These are phyloP conservation scores for Paspalum notatum DNA, from an alignment of 176 grass and related monocot species.

Conservation along the genomic window DNA sequence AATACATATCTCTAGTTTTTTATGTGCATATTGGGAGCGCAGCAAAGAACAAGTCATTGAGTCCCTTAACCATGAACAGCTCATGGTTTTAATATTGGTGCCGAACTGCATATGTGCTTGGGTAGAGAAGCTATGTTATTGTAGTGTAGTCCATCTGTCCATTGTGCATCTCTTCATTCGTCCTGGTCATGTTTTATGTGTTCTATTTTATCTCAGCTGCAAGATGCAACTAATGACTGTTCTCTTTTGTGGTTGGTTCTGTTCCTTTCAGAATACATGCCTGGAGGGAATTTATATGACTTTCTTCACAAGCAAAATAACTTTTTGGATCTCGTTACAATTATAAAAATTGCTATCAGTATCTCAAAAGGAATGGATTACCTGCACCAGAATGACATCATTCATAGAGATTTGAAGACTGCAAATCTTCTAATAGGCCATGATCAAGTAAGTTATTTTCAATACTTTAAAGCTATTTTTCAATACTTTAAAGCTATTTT, in stretches of 20 bases:
- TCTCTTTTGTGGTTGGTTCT: constrained; percentile 24
- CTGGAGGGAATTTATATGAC: constrained; percentile 82
- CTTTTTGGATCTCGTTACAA: constrained; percentile 53
- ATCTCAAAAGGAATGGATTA: constrained; percentile 89
- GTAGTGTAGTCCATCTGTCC: background rate
- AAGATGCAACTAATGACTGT: constrained; percentile 24
- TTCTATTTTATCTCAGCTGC: background rate
- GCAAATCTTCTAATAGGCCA: constrained; percentile 79
- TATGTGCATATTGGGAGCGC: background rate
- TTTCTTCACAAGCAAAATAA: constrained; percentile 75
- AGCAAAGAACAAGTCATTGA: background rate
- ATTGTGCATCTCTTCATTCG: background rate
- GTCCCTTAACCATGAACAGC: background rate
- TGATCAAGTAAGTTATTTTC: constrained; percentile 59
- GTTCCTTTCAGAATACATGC: constrained; percentile 83
- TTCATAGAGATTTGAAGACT: constrained; percentile 94
- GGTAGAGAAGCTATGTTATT: background rate
- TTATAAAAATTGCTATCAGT: constrained; percentile 72
- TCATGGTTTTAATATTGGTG: background rate
- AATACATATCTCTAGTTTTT: background rate
- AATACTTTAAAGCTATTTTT: constrained; percentile 23
- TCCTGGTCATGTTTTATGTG: background rate
- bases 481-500: constrained; percentile 19
- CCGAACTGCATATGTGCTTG: background rate
- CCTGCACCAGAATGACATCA: constrained; percentile 83